A percentile compares a stretch with the other conserved stretches of the same genome.
Evolutionary conservation across 495 filamentous ascomycete genomes (phyloP).

Genomic region (Neurospora pannonica): DNA sequence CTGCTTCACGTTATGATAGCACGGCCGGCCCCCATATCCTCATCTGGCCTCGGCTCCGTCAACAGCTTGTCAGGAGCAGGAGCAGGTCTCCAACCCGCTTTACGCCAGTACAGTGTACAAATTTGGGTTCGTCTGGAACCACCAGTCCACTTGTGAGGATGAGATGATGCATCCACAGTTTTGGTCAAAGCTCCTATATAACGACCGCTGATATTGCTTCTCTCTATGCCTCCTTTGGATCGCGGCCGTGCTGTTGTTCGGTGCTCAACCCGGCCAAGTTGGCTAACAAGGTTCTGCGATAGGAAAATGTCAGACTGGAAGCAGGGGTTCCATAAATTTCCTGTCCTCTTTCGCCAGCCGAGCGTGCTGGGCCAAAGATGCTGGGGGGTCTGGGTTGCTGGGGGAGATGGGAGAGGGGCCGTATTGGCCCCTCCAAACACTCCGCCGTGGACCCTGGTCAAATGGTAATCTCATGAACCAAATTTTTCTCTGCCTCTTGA

Average conservation of each 20-base stretch:
- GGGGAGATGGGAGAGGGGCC: background rate
- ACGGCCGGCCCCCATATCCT: background rate
- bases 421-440: conserved; percentile 5
- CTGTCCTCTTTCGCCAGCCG: conserved; percentile 35
- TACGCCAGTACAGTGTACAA: background rate
- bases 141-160: conserved; percentile 16
- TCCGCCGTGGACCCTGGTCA: conserved; percentile 20
- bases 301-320: background rate
- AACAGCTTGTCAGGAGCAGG: background rate
- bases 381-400: conserved; percentile 1
- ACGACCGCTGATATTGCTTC: conserved; percentile 18
- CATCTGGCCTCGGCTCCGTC: background rate
- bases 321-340: conserved; percentile 12
- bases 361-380: conserved; percentile 32
- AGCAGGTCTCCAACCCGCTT: background rate
- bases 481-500: conserved; percentile 17
- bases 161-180: conserved; percentile 14
- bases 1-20: background rate
- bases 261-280: background rate
- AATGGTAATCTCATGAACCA: conserved; percentile 29
- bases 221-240: conserved; percentile 1
- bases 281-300: background rate
- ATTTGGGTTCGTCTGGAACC: background rate
- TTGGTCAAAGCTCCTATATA: conserved; percentile 16
- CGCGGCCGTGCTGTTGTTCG: background rate